phyloP scores from a whole-genome alignment of 202 grass and related monocot genomes.

The Dendrocalamus latiflorus region DNA sequence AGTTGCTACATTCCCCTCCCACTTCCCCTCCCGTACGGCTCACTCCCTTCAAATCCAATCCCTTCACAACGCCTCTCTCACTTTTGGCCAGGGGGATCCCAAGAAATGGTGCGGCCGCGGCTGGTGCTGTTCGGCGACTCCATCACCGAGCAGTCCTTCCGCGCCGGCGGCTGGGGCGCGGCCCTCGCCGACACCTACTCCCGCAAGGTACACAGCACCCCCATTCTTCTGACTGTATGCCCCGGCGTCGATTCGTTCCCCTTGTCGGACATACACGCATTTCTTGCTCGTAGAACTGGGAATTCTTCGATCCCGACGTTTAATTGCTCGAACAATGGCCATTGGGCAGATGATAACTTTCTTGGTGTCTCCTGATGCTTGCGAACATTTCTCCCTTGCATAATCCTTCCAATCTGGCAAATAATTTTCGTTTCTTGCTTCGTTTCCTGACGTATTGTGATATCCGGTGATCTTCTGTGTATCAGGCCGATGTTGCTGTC shows the following conservation, averaged over 20 bases:
- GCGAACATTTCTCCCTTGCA: neutral
- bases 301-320: neutral
- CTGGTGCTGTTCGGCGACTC: conserved; percentile 83
- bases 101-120: conserved; percentile 37
- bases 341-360: neutral
- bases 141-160: conserved; percentile 82
- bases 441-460: neutral
- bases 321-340: neutral
- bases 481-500: conserved; percentile 73
- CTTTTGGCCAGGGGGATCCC: neutral
- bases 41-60: neutral
- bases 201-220: conserved; percentile 44
- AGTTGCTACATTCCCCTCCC: neutral
- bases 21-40: neutral
- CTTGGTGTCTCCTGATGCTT: neutral
- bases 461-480: neutral
- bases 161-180: conserved; percentile 66
- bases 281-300: neutral
- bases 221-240: neutral
- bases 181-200: conserved; percentile 75
- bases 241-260: neutral
- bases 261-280: neutral
- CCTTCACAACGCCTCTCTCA: neutral
- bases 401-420: neutral
- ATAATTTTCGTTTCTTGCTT: neutral